phyloP scores from a whole-genome alignment of 192 early-diverging fungal genomes.

The Mortierella alpina region DNA sequence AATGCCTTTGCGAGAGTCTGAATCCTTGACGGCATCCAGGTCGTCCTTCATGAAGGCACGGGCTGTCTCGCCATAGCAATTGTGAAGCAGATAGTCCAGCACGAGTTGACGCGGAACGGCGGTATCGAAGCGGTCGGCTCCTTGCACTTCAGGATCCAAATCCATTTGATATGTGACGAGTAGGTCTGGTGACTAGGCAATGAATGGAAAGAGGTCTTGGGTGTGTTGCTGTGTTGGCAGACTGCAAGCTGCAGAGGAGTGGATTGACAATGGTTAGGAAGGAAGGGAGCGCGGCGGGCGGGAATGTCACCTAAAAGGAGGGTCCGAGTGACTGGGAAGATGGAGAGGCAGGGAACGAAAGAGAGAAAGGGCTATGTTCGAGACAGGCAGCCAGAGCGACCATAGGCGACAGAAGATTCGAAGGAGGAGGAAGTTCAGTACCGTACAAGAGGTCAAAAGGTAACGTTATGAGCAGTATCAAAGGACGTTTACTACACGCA shows the following conservation, averaged over 20 bases:
- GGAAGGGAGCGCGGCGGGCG: background rate
- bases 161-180: conserved; percentile 27
- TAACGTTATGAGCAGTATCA: too few species aligned
- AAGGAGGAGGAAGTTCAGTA: too few species aligned
- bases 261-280: background rate
- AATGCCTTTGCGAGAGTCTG: conserved; percentile 14
- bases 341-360: background rate
- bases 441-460: too few species aligned
- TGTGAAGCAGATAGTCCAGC: conserved; percentile 74
- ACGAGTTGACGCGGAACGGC: conserved; percentile 61
- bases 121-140: conserved; percentile 46
- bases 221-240: background rate
- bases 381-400: too few species aligned
- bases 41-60: conserved; percentile 65
- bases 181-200: background rate
- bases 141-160: conserved; percentile 39
- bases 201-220: background rate
- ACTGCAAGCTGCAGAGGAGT: background rate
- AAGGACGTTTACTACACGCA: too few species aligned
- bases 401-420: too few species aligned
- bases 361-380: background rate
- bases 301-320: background rate
- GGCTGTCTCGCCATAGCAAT: conserved; percentile 76
- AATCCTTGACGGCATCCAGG: conserved; percentile 39
- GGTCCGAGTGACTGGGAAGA: background rate